Base-by-base conservation (phyloP, 805 yeast species). In the Sugiyamaella boreocaroliniensis region DNA sequence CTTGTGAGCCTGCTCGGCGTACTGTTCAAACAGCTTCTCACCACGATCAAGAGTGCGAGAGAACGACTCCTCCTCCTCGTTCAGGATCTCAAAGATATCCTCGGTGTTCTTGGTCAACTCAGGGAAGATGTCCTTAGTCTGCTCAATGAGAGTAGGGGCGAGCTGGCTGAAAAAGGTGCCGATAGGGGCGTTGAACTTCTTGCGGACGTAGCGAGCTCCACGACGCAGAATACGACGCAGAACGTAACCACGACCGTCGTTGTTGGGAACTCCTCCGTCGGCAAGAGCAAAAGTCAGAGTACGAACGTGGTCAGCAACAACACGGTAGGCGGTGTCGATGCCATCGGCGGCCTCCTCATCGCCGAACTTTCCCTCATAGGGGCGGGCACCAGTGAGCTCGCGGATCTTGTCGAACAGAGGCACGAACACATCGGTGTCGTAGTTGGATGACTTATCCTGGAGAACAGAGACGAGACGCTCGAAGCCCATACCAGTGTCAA, bases 211-310 rank as follows among this genome's bases (percentile, higher is more conserved):
- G 72, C 99, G 85, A 41, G 97, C 88, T 65, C 99, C 99, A 77
- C 99, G 86, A 77, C 99, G 86, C 65, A 93, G 76, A 62, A 93
- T 90, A 76, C 99, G 86, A 75, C 99, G 85, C 69, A 93, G 76
- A 44, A 93, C 99, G 66, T 93, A 93, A 64, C 99, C 99, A 74
- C 99, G 85, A 64, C 99, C 99, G 68, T 93, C 99, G 66, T 90
- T 93, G 74, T 93, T 93, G 67, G 99, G 99, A 53, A 93, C 97
- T 66, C 99, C 99, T 65, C 99, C 99, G 70, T 93, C 99, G 41
- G 96, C 87, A 55, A 93, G 78, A 48, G 99, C 97, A 71, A 93
- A 88, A 2, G 96, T 88, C 68, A 93, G 78, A 22, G 99, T 93
- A 73, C 99, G 85, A 40, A 93, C 97, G 69, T 93, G 99, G 73